Base-by-base conservation (phyloP, 495 filamentous ascomycete species). In the Penicillium crystallinum region DNA sequence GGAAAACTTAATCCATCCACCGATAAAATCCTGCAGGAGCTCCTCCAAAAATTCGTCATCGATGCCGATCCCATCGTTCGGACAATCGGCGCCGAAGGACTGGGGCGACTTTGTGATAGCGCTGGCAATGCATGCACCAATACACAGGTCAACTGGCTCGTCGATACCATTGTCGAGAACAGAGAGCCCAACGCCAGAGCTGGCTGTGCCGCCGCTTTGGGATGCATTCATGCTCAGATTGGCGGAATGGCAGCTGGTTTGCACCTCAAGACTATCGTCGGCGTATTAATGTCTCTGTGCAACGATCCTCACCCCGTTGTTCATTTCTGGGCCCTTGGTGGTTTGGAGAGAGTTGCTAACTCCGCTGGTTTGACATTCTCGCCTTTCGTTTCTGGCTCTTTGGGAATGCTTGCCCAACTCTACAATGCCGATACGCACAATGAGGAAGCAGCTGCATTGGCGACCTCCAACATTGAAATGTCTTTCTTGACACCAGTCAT, bases 241-340 rank as follows among this genome's bases (percentile, higher is more conserved):
- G 93, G 93, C 49, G 93, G 93, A 56, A 97, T 99, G 91, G 95
- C 95, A 50, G 93, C 93, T 45, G 90, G 91, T n/a, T 87, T 90
- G 59, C 93, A 99, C 66, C 74, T 99, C 12, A 97, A 97, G 71
- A 95, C 89, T 7, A 97, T 99, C 44, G 82, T 95, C 31, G 88
- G 90, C 15, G 90, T 99, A 30, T 69, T 99, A 18, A 92, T 97
- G 88, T 97, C 92, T 18, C 73, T 99, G 6, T 89, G 90, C 68
- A 95, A 88, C 58, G 93, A 99, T 62, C 89, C 93, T n/a, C 92
- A 97, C 56, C 92, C 93, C 0, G 87, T 86, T 0, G 93, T 99
- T 1, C 93, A 99, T 65, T 95, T 88, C 65, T 97, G 91, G 89
- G 91, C 93, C 14, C 76, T 99, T 30, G 91, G 96, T 56, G 91